These are phyloP conservation scores for Monosporascus cannonballus DNA, from an alignment of 2,329 filamentous ascomycete genomes.

Conservation along the genomic window DNA sequence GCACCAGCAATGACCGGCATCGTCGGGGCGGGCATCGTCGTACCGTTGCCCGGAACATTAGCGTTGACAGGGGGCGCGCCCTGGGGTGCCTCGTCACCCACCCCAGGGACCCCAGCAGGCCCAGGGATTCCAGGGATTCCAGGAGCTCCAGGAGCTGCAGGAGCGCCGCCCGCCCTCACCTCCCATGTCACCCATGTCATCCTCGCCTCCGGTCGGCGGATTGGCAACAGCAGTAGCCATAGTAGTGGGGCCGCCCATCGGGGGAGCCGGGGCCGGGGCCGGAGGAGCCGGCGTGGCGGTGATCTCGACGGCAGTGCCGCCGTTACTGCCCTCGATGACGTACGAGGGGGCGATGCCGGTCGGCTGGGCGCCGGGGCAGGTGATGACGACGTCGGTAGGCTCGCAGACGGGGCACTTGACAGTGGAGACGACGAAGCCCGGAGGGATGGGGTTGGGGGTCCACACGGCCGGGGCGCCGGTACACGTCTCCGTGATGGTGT, in stretches of 20 bases:
- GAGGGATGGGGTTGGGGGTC: conserved; percentile 25
- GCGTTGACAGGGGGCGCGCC: not conserved
- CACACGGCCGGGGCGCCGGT: conserved; percentile 24
- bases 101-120: not conserved
- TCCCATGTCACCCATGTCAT: not conserved
- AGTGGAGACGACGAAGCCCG: conserved; percentile 32
- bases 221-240: not conserved
- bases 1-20: conserved; percentile 18
- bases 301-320: conserved; percentile 26
- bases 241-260: not conserved
- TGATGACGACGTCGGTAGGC: conserved; percentile 28
- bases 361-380: conserved; percentile 28
- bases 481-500: conserved; percentile 33
- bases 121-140: not conserved
- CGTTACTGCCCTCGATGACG: conserved; percentile 26
- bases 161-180: not conserved
- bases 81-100: not conserved
- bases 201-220: not conserved
- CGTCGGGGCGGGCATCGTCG: conserved; percentile 4
- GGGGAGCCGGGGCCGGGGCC: conserved; percentile 2
- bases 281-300: conserved; percentile 4
- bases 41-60: conserved; percentile 10
- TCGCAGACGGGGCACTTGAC: conserved; percentile 29
- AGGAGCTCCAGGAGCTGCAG: not conserved
- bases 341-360: conserved; percentile 17